Evolutionary conservation across 805 yeast species (phyloP).

Genomic region (Spathaspora passalidarum): DNA sequence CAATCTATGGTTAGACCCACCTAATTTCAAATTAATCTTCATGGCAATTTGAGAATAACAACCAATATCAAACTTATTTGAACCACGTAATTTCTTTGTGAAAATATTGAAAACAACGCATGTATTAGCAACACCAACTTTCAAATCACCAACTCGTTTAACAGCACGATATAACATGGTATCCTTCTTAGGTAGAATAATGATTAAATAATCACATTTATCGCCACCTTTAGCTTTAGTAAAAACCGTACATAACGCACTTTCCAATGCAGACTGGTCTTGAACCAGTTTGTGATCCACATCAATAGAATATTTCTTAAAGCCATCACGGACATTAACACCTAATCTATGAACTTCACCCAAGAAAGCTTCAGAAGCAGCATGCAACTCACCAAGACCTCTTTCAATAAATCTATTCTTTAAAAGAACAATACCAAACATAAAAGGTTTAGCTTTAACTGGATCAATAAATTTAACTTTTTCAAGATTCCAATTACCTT

Average conservation of each 20-base stretch:
- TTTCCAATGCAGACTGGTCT: constrained; percentile 5
- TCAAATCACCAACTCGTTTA: constrained; percentile 9
- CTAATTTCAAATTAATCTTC: constrained; percentile 9
- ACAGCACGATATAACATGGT: constrained; percentile 6
- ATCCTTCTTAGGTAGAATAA: constrained; percentile 8
- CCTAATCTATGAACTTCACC: constrained; percentile 8
- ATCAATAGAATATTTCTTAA: constrained; percentile 6
- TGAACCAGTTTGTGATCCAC: background rate
- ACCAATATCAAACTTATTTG: constrained; percentile 3
- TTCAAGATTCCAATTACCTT: constrained; percentile 10
- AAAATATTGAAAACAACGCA: constrained; percentile 8
- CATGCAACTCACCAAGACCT: constrained; percentile 4
- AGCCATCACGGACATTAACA: constrained; percentile 3
- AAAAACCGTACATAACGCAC: background rate
- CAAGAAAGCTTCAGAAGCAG: constrained; percentile 6
- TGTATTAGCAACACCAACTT: constrained; percentile 9
- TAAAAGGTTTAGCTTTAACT: constrained; percentile 2
- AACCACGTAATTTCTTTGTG: constrained; percentile 4
- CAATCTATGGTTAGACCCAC: constrained; percentile 9
- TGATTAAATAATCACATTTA: constrained; percentile 8
- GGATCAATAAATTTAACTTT: constrained; percentile 4
- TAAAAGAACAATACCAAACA: constrained; percentile 6
- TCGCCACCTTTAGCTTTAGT: constrained; percentile 4
- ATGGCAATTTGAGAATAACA: constrained; percentile 10
- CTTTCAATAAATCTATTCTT: background rate